A percentile compares a stretch with the other conserved stretches of the same genome.
phyloP scores from a whole-genome alignment of 2,329 filamentous ascomycete genomes.

The Torrubiellomyces zombiae region DNA sequence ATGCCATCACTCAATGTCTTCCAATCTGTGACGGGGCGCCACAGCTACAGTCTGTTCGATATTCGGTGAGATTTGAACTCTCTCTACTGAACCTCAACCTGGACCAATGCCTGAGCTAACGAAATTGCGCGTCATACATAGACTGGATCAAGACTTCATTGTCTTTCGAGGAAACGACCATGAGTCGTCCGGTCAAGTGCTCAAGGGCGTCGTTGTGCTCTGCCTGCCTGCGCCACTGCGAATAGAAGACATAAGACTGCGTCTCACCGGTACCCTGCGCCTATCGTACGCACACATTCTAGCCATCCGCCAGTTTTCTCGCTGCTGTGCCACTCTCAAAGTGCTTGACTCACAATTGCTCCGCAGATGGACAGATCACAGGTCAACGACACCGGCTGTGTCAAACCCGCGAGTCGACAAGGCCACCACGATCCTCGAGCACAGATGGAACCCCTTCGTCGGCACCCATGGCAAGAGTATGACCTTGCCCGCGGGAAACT shows the following conservation, averaged over 20 bases:
- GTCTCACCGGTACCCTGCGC: slow-evolving; percentile 52
- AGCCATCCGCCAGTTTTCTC: slow-evolving; percentile 1
- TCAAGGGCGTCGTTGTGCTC: slow-evolving; percentile 59
- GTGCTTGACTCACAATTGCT: slow-evolving; percentile 4
- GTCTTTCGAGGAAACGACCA: slow-evolving; percentile 60
- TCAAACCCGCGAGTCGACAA: slow-evolving; percentile 43
- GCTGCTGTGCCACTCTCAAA: slow-evolving; percentile 2
- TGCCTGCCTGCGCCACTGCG: slow-evolving; percentile 53
- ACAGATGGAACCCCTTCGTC: slow-evolving; percentile 53
- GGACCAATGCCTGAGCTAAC: not conserved
- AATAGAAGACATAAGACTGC: slow-evolving; percentile 57
- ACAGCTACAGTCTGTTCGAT: slow-evolving; percentile 37
- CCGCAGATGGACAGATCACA: slow-evolving; percentile 32
- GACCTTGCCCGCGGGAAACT: slow-evolving; percentile 55
- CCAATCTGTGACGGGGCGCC: slow-evolving; percentile 31
- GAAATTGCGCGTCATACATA: slow-evolving; percentile 16
- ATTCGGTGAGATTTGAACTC: slow-evolving; percentile 38
- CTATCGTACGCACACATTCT: slow-evolving; percentile 40
- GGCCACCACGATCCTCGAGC: slow-evolving; percentile 43
- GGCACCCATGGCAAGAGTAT: slow-evolving; percentile 37
- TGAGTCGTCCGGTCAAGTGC: slow-evolving; percentile 57
- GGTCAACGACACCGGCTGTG: slow-evolving; percentile 38
- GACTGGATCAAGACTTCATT: slow-evolving; percentile 63
- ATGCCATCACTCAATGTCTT: slow-evolving; percentile 44
- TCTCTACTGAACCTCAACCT: too few species aligned